Conservation (phyloP, 306 rosid genomes). For the Citrullus colocynthis region DNA sequence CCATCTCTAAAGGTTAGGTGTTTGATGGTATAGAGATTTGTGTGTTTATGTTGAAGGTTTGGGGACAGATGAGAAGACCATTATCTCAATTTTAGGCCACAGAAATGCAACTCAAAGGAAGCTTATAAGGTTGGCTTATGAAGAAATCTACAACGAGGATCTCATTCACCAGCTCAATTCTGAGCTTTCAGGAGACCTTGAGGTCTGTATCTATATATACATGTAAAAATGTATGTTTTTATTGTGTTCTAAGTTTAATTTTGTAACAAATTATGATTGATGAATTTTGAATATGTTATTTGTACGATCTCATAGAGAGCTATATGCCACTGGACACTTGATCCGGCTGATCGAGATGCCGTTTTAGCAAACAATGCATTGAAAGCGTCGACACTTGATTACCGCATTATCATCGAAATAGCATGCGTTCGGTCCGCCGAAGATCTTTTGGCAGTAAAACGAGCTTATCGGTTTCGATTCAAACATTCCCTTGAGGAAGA, state of each 20-base stretch:
- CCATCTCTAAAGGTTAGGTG: too few species aligned
- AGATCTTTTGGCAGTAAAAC: constrained; percentile 32
- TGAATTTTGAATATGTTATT: not conserved
- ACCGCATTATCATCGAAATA: constrained; percentile 28
- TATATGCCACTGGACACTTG: constrained; percentile 35
- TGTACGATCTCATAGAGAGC: constrained; percentile 19
- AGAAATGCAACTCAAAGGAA: constrained; percentile 37
- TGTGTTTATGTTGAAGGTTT: constrained; percentile 22
- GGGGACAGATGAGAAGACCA: constrained; percentile 33
- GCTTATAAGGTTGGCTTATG: constrained; percentile 32
- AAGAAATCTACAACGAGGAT: constrained; percentile 33
- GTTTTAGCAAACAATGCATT: constrained; percentile 19
- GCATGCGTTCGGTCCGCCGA: constrained; percentile 29
- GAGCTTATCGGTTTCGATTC: constrained; percentile 24
- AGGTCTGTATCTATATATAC: constrained; percentile 13
- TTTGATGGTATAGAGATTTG: not conserved
- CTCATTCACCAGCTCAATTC: constrained; percentile 36
- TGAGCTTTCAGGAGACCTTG: constrained; percentile 43
- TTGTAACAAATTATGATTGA: not conserved
- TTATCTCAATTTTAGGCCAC: constrained; percentile 33
- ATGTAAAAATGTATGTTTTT: not conserved
- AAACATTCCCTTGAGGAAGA: constrained; percentile 46
- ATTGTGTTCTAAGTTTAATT: not conserved
- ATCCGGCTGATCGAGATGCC: constrained; percentile 44
- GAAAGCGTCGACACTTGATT: constrained; percentile 16